Base-by-base conservation (phyloP, 2,329 filamentous ascomycete species). In the Colletotrichum sp. region DNA sequence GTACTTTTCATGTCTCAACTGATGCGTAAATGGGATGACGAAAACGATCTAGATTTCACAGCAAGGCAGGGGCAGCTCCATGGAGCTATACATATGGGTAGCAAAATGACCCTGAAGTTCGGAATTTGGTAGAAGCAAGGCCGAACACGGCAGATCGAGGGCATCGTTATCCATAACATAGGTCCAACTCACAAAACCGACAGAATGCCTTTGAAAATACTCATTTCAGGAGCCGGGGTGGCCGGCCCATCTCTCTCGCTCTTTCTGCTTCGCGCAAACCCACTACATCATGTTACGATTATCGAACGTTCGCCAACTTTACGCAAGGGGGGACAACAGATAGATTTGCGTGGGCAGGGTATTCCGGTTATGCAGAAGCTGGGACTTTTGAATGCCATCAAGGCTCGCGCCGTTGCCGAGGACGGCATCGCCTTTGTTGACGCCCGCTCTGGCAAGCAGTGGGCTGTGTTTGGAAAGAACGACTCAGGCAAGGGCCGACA, bases 391-490 rank as follows among this genome's bases (percentile, higher is more conserved):
- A 80, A 82, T 1, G 79, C 79, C 1, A 79, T 89, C 11, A 83
- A 83, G 8, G 79, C 76, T 19, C 83, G 81, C 27, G 77, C 80
- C 2, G 88, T 90, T 19, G 79, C 86, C 16, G 89, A 93, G 82
- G 70, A 82, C 57, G 91, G 91, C 6, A 36, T 90, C 3, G 79
- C 84, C 34, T 78, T 90, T n/a, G 84, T 91, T 25, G 85, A 91
- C 79, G 79, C 80, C 1, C 72, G 77, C 0, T 73, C 81, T 0
- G 86, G 87, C 71, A 80, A 79, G 6, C 79, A 81, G 5, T 80
- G 82, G 19, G 88, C 85, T 6, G 86, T 80, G 22, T 84, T 89
- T 63, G 81, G 83, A 3, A 83, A 81, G 2, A 87, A 86, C 34
- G 80, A 81, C 44, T 81, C 84, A 0, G 85, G 83, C 2, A 77